phyloP scores from a whole-genome alignment of 1,139 yeast genomes.

The Saccharomyces hybrid region DNA sequence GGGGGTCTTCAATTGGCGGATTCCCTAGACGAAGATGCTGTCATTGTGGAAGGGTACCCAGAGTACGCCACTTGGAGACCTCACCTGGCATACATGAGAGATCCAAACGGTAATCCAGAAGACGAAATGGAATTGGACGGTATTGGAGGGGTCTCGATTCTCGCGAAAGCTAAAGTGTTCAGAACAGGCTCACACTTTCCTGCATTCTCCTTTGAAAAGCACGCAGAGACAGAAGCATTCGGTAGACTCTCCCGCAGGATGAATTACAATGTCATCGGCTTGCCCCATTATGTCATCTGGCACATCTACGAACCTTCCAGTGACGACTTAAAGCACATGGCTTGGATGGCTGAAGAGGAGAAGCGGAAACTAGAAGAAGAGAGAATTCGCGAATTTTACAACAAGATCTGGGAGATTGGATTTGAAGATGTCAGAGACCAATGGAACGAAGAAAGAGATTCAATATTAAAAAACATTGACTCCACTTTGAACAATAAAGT shows the following conservation, averaged over 20 bases:
- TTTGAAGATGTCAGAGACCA: conserved; percentile 62
- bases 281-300: conserved; percentile 88
- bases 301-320: conserved; percentile 78
- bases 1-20: conserved; percentile 62
- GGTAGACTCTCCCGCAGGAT: conserved; percentile 78
- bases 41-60: conserved; percentile 85
- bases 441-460: conserved; percentile 61
- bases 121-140: conserved; percentile 75
- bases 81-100: conserved; percentile 69
- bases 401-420: conserved; percentile 68
- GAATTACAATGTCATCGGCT: conserved; percentile 77
- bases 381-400: conserved; percentile 58
- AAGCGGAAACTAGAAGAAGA: conserved; percentile 63
- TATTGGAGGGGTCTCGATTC: conserved; percentile 82
- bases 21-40: conserved; percentile 69
- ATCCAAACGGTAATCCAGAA: conserved; percentile 52
- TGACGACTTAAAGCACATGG: conserved; percentile 88
- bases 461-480: conserved; percentile 69
- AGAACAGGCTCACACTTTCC: conserved; percentile 82
- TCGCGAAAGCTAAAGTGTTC: conserved; percentile 76
- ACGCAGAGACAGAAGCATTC: conserved; percentile 89
- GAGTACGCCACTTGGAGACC: conserved; percentile 87
- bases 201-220: conserved; percentile 80
- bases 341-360: conserved; percentile 93
- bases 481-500: conserved; percentile 21